phyloP scores from a whole-genome alignment of 345 rosid genomes.

The Geranium rotundifolium region DNA sequence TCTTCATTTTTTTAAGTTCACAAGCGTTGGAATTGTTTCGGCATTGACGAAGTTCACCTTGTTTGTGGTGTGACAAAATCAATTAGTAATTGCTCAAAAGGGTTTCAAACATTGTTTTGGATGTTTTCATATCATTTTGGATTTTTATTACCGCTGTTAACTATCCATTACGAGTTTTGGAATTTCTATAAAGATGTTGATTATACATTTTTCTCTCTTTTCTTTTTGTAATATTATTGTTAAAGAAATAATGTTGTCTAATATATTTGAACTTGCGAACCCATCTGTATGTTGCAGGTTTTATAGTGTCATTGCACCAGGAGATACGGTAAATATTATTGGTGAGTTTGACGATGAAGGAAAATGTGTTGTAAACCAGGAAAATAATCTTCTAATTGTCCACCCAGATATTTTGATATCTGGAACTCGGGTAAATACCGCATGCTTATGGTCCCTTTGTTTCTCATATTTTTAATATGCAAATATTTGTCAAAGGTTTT shows the following conservation, averaged over 20 bases:
- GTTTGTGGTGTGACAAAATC: neutral
- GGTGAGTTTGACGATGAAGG: conserved; percentile 73
- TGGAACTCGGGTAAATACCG: conserved; percentile 69
- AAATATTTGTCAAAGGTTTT: neutral
- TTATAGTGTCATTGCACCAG: conserved; percentile 74
- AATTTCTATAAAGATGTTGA: neutral
- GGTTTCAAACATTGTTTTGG: neutral
- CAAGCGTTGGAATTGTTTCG: neutral
- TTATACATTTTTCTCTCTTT: neutral
- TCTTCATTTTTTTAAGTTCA: neutral
- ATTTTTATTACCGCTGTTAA: no score
- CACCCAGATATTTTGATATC: conserved; percentile 85
- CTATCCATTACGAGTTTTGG: neutral
- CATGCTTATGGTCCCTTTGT: conserved; percentile 9
- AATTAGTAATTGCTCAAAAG: neutral
- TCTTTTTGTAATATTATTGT: neutral
- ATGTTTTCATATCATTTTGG: neutral
- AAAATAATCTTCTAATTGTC: conserved; percentile 59
- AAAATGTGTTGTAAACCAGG: conserved; percentile 58
- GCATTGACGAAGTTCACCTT: neutral
- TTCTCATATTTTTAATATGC: neutral
- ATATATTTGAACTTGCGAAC: no score
- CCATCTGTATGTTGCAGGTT: conserved; percentile 34
- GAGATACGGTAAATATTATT: conserved; percentile 81
- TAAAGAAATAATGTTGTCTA: neutral